Evolutionary conservation across 2,329 filamentous ascomycete genomes (phyloP).

Genomic region (Epichloe baconii): DNA sequence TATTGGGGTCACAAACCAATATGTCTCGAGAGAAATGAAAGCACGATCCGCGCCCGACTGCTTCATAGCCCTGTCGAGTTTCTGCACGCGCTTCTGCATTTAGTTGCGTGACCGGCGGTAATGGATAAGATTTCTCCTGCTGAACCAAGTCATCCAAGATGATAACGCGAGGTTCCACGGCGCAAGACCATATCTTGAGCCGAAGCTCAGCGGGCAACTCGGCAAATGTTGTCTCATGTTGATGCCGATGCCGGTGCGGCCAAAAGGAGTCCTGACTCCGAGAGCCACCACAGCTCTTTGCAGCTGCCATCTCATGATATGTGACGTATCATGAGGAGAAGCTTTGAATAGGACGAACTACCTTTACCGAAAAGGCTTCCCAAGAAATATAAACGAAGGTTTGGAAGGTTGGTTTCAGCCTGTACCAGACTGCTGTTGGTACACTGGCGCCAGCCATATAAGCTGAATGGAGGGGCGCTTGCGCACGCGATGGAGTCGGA

Average conservation of each 20-base stretch:
- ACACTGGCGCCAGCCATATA: constrained; percentile 1
- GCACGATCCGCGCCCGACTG: constrained; percentile 21
- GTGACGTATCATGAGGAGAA: neutral
- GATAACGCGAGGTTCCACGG: constrained; percentile 23
- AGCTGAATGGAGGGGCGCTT: neutral
- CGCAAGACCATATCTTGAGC: constrained; percentile 24
- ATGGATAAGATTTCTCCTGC: constrained; percentile 17
- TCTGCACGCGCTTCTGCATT: constrained; percentile 22
- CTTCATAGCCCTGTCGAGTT: constrained; percentile 22
- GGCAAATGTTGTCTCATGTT: constrained; percentile 11
- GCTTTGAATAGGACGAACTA: neutral
- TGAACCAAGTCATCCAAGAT: constrained; percentile 23
- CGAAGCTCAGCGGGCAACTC: constrained; percentile 24
- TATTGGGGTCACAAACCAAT: constrained; percentile 24
- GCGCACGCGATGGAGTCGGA: constrained; percentile 1
- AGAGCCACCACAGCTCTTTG: constrained; percentile 1
- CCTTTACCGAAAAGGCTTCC: neutral
- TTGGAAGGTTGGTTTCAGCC: constrained; percentile 1
- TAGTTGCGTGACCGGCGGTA: constrained; percentile 24
- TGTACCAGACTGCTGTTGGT: constrained; percentile 1
- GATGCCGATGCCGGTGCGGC: neutral
- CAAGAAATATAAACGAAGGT: neutral
- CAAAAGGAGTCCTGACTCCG: neutral
- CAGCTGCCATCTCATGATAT: constrained; percentile 2
- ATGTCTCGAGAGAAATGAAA: constrained; percentile 25